Evolutionary conservation across 345 rosid species (phyloP).

Genomic region (Salix caprea): DNA sequence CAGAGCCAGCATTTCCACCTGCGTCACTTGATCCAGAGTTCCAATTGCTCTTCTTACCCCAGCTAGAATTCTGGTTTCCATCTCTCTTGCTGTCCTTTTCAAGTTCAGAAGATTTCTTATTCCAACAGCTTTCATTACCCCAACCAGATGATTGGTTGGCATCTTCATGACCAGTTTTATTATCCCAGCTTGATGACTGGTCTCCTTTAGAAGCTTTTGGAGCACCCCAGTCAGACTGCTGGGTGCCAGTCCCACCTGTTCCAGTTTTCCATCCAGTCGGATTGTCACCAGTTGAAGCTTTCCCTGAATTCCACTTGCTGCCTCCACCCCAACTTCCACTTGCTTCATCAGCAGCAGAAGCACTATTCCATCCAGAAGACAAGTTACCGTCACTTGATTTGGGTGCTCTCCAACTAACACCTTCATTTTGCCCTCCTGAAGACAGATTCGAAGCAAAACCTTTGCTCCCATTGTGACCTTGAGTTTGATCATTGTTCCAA

Average conservation of each 20-base stretch:
- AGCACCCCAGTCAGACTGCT: slow-evolving; percentile 14
- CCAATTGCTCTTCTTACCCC: slow-evolving; percentile 7
- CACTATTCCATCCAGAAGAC: not conserved
- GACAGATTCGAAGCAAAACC: not conserved
- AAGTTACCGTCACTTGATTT: not conserved
- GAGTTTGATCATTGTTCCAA: slow-evolving; percentile 14
- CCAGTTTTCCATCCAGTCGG: not conserved
- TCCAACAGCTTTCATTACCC: slow-evolving; percentile 10
- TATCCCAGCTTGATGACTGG: slow-evolving; percentile 5
- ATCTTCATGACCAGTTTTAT: not conserved
- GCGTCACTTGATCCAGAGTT: slow-evolving; percentile 11
- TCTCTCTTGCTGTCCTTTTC: not conserved
- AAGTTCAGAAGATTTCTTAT: not conserved
- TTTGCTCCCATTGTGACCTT: not conserved
- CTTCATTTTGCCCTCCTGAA: not conserved
- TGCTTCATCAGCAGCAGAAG: not conserved
- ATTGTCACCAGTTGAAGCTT: not conserved
- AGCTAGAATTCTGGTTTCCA: slow-evolving; percentile 1
- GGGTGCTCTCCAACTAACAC: not conserved
- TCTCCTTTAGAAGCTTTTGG: slow-evolving; percentile 5
- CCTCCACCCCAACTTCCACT: slow-evolving; percentile 12
- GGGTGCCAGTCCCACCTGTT: not conserved
- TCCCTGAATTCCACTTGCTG: not conserved
- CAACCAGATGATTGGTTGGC: slow-evolving; percentile 7
- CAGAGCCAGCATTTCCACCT: not conserved